Evolutionary conservation across 2,329 filamentous ascomycete species (phyloP).

Genomic region (Lithohypha guttulata): DNA sequence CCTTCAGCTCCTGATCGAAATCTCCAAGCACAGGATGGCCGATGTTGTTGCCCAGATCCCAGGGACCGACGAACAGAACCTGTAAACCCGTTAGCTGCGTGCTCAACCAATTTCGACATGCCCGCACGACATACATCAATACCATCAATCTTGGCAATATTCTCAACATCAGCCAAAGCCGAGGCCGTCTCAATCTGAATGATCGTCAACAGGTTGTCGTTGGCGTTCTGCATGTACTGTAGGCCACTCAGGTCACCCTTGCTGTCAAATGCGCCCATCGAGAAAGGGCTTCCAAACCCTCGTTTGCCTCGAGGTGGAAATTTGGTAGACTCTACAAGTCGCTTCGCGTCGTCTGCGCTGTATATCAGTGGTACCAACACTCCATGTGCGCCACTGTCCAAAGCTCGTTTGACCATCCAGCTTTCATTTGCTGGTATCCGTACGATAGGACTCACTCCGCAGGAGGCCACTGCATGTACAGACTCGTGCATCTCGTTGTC

Average conservation of each 20-base stretch:
- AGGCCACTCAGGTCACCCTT: slow-evolving; percentile 29
- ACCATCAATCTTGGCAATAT: slow-evolving; percentile 14
- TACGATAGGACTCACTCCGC: slow-evolving; percentile 35
- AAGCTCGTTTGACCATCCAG: slow-evolving; percentile 53
- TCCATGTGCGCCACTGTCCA: slow-evolving; percentile 50
- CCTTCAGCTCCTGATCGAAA: slow-evolving; percentile 41
- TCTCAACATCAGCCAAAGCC: slow-evolving; percentile 27
- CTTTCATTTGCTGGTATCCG: slow-evolving; percentile 46
- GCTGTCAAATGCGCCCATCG: slow-evolving; percentile 34
- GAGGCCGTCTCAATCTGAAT: slow-evolving; percentile 35
- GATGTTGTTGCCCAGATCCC: slow-evolving; percentile 48
- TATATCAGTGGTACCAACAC: slow-evolving; percentile 46
- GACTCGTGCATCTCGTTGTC: slow-evolving; percentile 43
- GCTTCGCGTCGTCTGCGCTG: slow-evolving; percentile 42
- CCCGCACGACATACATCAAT: slow-evolving; percentile 5
- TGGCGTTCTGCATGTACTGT: slow-evolving; percentile 46
- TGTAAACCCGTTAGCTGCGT: slow-evolving; percentile 26
- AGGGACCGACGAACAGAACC: slow-evolving; percentile 43
- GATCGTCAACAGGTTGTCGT: slow-evolving; percentile 42
- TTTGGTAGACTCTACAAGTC: slow-evolving; percentile 42
- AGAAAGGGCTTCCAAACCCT: slow-evolving; percentile 47
- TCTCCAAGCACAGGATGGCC: slow-evolving; percentile 40
- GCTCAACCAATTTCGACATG: slow-evolving; percentile 13
- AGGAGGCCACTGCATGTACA: slow-evolving; percentile 37
- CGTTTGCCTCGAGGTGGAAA: slow-evolving; percentile 46